These are phyloP conservation scores for Pterula multifida DNA, from an alignment of 1,284 basidiomycete species.

Conservation along the genomic window DNA sequence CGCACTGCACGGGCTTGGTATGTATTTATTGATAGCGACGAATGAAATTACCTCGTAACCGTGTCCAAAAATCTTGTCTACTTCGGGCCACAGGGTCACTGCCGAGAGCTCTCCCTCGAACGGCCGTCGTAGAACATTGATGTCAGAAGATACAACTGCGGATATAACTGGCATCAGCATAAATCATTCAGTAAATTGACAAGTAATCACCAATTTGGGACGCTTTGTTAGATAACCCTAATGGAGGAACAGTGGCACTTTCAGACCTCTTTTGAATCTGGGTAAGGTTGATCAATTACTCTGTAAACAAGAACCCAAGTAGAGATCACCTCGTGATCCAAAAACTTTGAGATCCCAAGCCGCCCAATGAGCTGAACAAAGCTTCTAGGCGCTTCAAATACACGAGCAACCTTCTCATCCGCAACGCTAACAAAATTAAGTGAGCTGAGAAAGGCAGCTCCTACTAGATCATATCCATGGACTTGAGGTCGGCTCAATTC, in stretches of 20 bases:
- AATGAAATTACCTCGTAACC: slow-evolving; percentile 71
- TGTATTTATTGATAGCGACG: background rate
- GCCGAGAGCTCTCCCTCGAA: slow-evolving; percentile 78
- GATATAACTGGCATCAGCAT: background rate
- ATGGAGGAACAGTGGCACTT: slow-evolving; percentile 58
- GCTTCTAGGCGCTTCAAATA: slow-evolving; percentile 78
- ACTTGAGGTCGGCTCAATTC: slow-evolving; percentile 86
- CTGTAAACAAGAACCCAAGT: slow-evolving; percentile 22
- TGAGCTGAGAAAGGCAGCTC: slow-evolving; percentile 62
- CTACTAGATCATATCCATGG: slow-evolving; percentile 89
- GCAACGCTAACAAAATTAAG: slow-evolving; percentile 78
- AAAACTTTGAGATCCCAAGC: slow-evolving; percentile 35
- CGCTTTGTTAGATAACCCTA: slow-evolving; percentile 66
- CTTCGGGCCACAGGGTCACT: slow-evolving; percentile 91
- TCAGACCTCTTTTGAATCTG: background rate
- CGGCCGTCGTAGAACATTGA: slow-evolving; percentile 35
- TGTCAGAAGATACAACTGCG: background rate
- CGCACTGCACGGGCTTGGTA: slow-evolving; percentile 36
- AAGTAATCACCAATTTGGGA: slow-evolving; percentile 37
- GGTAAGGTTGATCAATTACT: background rate
- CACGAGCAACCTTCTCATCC: slow-evolving; percentile 85
- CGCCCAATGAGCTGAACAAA: slow-evolving; percentile 56
- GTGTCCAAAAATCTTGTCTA: slow-evolving; percentile 96
- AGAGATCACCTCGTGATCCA: slow-evolving; percentile 31
- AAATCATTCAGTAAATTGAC: background rate